Evolutionary conservation across 2,329 filamentous ascomycete genomes (phyloP).

Genomic region (Pleomassaria siparia): DNA sequence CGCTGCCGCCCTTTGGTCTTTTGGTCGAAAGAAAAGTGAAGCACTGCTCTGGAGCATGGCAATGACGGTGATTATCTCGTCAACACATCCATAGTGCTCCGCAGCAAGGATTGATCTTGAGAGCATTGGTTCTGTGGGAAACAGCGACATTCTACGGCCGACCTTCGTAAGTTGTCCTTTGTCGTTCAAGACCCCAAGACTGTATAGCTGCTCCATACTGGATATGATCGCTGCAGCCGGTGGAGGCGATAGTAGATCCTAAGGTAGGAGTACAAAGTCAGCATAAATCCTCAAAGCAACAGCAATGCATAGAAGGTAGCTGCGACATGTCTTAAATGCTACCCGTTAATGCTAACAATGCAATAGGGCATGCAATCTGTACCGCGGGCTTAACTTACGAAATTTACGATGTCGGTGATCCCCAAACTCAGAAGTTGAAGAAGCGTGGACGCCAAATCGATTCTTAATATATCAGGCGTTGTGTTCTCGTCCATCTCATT

Average conservation of each 20-base stretch:
- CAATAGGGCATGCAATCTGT: no score
- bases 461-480: slow-evolving; percentile 89
- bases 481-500: slow-evolving; percentile 93
- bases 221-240: slow-evolving; percentile 86
- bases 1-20: slow-evolving; percentile 96
- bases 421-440: slow-evolving; percentile 85
- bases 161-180: slow-evolving; percentile 86
- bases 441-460: slow-evolving; percentile 81
- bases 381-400: no score
- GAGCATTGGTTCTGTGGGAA: slow-evolving; percentile 89
- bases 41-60: slow-evolving; percentile 89
- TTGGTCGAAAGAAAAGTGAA: slow-evolving; percentile 89
- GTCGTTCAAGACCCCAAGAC: slow-evolving; percentile 84
- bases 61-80: slow-evolving; percentile 91
- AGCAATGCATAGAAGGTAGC: no score
- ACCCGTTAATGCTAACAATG: no score
- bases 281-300: no score
- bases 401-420: slow-evolving; percentile 88
- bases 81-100: slow-evolving; percentile 87
- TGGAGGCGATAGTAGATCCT: slow-evolving; percentile 95
- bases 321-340: no score
- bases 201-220: slow-evolving; percentile 87
- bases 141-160: slow-evolving; percentile 92
- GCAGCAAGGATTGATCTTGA: slow-evolving; percentile 86
- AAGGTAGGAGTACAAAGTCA: no score